A percentile compares a stretch with the other conserved stretches of the same genome.
Conservation (phyloP, 129 eudicot species). For the Flaveria trinervia region DNA sequence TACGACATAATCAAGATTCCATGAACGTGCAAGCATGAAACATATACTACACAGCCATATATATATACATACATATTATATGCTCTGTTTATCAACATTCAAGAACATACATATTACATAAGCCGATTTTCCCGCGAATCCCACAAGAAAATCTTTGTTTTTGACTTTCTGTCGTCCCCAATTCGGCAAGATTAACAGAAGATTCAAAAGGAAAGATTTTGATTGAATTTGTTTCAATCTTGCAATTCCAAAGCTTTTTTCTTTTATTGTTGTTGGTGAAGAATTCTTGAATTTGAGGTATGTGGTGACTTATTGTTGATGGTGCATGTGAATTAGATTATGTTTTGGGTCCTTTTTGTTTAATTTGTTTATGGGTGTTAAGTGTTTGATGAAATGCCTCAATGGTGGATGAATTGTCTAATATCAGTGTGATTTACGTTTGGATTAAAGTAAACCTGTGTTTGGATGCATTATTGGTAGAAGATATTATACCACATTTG, state of each 20-base stretch:
- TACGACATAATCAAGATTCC: slow-evolving; percentile 7
- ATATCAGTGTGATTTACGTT: neutral
- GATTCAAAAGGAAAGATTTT: too few species aligned
- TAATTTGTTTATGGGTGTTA: slow-evolving; percentile 5
- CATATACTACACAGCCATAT: slow-evolving; percentile 1
- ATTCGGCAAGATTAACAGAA: slow-evolving; percentile 19
- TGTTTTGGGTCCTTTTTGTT: neutral
- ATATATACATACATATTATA: neutral
- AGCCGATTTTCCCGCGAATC: slow-evolving; percentile 56
- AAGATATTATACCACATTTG: neutral
- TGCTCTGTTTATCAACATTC: slow-evolving; percentile 21
- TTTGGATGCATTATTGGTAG: neutral
- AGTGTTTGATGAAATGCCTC: slow-evolving; percentile 32
- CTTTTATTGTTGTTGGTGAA: slow-evolving; percentile 2
- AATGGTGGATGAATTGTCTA: neutral
- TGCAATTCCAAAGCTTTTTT: too few species aligned
- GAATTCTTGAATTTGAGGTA: slow-evolving; percentile 32
- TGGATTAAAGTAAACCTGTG: neutral
- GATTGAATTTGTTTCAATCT: slow-evolving; percentile 7
- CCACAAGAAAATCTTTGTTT: slow-evolving; percentile 32
- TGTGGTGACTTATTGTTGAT: slow-evolving; percentile 8
- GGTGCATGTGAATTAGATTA: slow-evolving; percentile 9
- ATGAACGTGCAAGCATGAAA: slow-evolving; percentile 42
- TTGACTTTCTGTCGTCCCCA: slow-evolving; percentile 1
- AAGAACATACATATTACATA: slow-evolving; percentile 37